Percentiles rank a stretch among this genome's conserved stretches.
These are phyloP conservation scores for Rostrohypoxylon terebratum DNA, from an alignment of 495 filamentous ascomycete genomes.

Conservation along the genomic window DNA sequence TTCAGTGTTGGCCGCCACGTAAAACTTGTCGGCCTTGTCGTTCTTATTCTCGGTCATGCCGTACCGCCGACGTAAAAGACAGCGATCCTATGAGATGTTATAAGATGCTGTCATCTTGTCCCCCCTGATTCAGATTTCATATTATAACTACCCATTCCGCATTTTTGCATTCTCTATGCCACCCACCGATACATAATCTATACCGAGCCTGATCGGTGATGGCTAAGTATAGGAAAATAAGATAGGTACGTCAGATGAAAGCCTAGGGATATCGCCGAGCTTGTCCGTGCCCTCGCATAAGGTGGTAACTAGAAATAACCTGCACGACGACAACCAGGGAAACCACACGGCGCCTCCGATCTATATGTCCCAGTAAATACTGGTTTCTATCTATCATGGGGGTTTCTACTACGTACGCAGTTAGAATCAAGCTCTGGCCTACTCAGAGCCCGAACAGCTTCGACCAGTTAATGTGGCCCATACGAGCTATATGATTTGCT, in stretches of 20 bases:
- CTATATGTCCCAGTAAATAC: not conserved
- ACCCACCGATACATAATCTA: constrained; percentile 1
- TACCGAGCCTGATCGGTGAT: constrained; percentile 9
- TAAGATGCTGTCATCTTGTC: constrained; percentile 5
- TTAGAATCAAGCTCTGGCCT: not conserved
- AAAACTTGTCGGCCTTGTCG: constrained; percentile 13
- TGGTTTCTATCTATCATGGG: not conserved
- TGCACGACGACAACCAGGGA: not conserved
- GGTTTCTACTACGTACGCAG: not conserved
- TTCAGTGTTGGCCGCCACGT: constrained; percentile 18
- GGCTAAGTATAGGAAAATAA: constrained; percentile 6
- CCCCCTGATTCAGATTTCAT: constrained; percentile 24
- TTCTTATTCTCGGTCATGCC: constrained; percentile 28
- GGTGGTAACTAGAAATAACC: constrained; percentile 10
- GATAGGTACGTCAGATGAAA: not conserved
- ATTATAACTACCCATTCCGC: not conserved
- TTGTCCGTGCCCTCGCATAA: not conserved
- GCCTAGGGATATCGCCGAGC: constrained; percentile 2
- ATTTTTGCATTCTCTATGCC: not conserved
- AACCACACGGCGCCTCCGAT: not conserved
- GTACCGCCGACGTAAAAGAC: constrained; percentile 16
- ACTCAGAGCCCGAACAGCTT: not conserved
- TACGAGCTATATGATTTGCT: constrained; percentile 12
- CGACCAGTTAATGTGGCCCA: not conserved
- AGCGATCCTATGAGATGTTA: constrained; percentile 19